Conservation (phyloP, 2,329 filamentous ascomycete species). For the Ceratocystis cubensis region DNA sequence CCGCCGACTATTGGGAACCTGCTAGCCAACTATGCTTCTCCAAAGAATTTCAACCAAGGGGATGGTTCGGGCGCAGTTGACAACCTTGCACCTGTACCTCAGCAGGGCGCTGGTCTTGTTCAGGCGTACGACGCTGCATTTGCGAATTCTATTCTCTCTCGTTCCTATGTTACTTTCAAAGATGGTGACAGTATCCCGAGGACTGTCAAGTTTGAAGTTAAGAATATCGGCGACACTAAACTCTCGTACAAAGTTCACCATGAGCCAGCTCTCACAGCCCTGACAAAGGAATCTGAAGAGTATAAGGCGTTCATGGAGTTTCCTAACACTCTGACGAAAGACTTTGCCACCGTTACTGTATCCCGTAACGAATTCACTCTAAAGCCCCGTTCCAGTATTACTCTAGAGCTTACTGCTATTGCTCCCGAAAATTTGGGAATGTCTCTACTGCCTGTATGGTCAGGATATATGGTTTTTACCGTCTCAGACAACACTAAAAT, state of each 20-base stretch:
- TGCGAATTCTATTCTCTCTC: slow-evolving; percentile 40
- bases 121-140: slow-evolving; percentile 47
- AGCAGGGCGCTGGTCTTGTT: slow-evolving; percentile 49
- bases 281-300: slow-evolving; percentile 34
- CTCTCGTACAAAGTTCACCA: slow-evolving; percentile 42
- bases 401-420: slow-evolving; percentile 27
- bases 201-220: slow-evolving; percentile 41
- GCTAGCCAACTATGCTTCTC: slow-evolving; percentile 38
- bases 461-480: slow-evolving; percentile 33
- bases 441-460: slow-evolving; percentile 32
- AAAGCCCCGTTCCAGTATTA: slow-evolving; percentile 22
- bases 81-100: slow-evolving; percentile 41
- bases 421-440: slow-evolving; percentile 26
- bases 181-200: slow-evolving; percentile 46
- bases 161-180: slow-evolving; percentile 50
- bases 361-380: slow-evolving; percentile 34
- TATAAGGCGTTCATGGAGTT: slow-evolving; percentile 25
- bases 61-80: slow-evolving; percentile 27
- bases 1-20: slow-evolving; percentile 39
- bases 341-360: slow-evolving; percentile 34
- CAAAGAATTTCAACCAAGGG: slow-evolving; percentile 38
- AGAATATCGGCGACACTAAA: slow-evolving; percentile 38
- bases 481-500: slow-evolving; percentile 30
- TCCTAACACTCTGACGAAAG: slow-evolving; percentile 34
- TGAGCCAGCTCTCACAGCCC: slow-evolving; percentile 40